Percentiles rank a stretch among this genome's conserved stretches.
phyloP scores from a whole-genome alignment of 2,329 filamentous ascomycete genomes.

The Ceratocystis lukuohia region DNA sequence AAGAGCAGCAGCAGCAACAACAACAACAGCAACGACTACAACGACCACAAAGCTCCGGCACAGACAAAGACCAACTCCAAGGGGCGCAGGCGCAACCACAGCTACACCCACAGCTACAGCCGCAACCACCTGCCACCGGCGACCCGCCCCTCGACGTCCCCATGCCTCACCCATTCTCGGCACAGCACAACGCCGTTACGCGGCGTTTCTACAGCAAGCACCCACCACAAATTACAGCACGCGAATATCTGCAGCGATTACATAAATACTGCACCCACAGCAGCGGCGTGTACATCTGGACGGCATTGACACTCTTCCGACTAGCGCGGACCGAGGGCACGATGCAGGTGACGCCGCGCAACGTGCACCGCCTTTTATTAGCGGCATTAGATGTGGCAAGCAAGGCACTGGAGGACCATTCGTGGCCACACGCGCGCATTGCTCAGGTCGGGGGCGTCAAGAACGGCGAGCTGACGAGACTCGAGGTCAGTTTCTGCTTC shows the following conservation, averaged over 20 bases:
- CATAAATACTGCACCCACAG: slow-evolving; percentile 90
- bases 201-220: slow-evolving; percentile 88
- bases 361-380: slow-evolving; percentile 74
- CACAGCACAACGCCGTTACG: slow-evolving; percentile 60
- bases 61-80: not conserved
- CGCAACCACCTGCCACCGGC: slow-evolving; percentile 16
- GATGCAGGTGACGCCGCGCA: slow-evolving; percentile 68
- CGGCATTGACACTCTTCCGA: slow-evolving; percentile 62
- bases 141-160: not conserved
- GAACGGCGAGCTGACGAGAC: slow-evolving; percentile 61
- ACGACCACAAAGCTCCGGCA: not conserved
- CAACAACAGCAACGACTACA: slow-evolving; percentile 6
- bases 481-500: slow-evolving; percentile 86
- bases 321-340: slow-evolving; percentile 64
- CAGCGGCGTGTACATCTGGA: slow-evolving; percentile 68
- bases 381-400: slow-evolving; percentile 77
- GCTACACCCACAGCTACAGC: not conserved
- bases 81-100: not conserved
- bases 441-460: slow-evolving; percentile 81
- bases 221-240: slow-evolving; percentile 67
- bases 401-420: slow-evolving; percentile 88
- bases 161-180: not conserved
- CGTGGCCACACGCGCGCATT: slow-evolving; percentile 71
- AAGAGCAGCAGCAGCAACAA: not conserved
- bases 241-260: slow-evolving; percentile 73